Base-by-base conservation (phyloP, 805 yeast species). In the Ogataea haglerorum region DNA sequence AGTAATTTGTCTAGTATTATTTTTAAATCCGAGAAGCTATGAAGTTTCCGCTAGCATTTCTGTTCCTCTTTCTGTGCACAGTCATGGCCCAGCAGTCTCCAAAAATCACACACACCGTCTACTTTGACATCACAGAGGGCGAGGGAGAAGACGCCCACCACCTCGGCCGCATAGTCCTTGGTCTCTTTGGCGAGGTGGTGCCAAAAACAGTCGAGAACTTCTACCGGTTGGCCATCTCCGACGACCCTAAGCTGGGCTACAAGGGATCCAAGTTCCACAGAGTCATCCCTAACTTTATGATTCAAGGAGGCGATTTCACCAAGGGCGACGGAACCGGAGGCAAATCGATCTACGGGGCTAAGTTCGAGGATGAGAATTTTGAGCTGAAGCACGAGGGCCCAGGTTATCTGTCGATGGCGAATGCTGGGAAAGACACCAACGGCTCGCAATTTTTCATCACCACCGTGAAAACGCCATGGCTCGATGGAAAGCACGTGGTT, bases 361-460 rank as follows among this genome's bases (percentile, higher is more conserved):
- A 71, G 58, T 83, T 82, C 56, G 71, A 68, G 22, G 89, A 83
- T 56, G 88, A 83, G 60, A 80, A 82, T 67, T 83, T 83, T 57
- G 58, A 60, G 16, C 64, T 82, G 57, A 81, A 75, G 65, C 89
- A 83, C 61, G 80, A 76, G 61, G 77, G 77, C 55, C 81, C 83
- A 43, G 85, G 84, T 60, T 65, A 75, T 54, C 61, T 83, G 53
- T 80, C 87, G 3, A 83, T 83, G 91, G 91, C 91, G 52, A 83
- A 83, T 56, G 81, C 88, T 23, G 91, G 91, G 51, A 76, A 61
- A 48, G 71, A 82, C 67, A 82, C 90, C 65, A 89, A 89, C 63
- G 96, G 96, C 15, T 88, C 96, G 26, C 97, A 89, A 68, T 90
- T 90, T 63, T 90, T 90, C 75, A 84, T 93, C 69, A 89, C 96